Evolutionary conservation across 805 yeast genomes (phyloP), one percentile per base, ranked within the genome.

Genomic region (Schizosaccharomyces lindneri): DNA sequence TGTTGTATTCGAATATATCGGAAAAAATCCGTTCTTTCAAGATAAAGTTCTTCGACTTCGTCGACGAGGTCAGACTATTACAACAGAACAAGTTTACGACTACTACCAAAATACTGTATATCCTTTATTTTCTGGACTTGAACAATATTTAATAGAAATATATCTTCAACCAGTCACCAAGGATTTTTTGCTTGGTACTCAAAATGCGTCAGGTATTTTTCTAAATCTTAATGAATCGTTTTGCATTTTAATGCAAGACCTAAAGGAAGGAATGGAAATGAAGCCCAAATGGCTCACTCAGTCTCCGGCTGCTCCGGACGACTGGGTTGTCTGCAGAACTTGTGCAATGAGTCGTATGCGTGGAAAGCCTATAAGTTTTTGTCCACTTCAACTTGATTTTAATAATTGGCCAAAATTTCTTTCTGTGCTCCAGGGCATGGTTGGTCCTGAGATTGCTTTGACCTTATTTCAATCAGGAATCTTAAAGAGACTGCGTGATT

Each of bases 271-370:
- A 2, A 24, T 51, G 31, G 57, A 51, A 51, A 51, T 51, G 57
- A 51, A 51, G 15, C 57, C 57, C 4, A 51, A 51, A 51, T 51
- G 57, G 57, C 36, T 51, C 19, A 24, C 57, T 24, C 57, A 51
- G 36, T 51, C 57, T 17, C 57, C 57, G 6, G 15, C 57, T 17
- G 57, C 57, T 29, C 57, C 57, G 11, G 11, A 24, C 11, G 57
- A 51, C 57, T 51, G 57, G 57, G 57, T 51, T 51, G 57, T 51
- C 27, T 51, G 57, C 27, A 21, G 57, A n/a, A 51, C 57, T 5
- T 51, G 57, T 51, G 57, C 57, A n/a, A 21, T 51, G 19, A 24
- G 57, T 17, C 57, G 57, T 6, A 51, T 51, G 57, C 57, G 57
- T 9, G 57, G 57, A 9, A 51, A 29, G 15, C 39, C 57, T 17